Base-by-base conservation (phyloP, 2,329 filamentous ascomycete genomes). In the Monilinia vaccinii-corymbosi region DNA sequence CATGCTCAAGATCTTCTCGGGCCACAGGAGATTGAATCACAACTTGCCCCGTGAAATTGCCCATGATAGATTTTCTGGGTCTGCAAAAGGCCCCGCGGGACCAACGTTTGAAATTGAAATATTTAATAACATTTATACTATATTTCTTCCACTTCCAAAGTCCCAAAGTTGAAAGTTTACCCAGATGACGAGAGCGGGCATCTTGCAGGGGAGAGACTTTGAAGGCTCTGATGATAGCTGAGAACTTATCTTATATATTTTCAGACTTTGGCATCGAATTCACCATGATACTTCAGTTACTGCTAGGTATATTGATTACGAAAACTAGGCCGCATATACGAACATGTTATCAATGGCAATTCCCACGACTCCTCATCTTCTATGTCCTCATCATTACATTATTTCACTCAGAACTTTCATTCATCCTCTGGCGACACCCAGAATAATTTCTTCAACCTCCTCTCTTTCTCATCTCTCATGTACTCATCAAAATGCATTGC, bases 401-500 rank as follows among this genome's bases (percentile, higher is more conserved):
- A 42, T 32, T 44, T 36, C 25, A 47, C n/a, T 60, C n/a, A 32
- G 5, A 60, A 7, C 10, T 47, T 56, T n/a, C 21, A 48, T 48
- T 46, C 50, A 25, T 56, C 49, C 18, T 31, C 34, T 23, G 58
- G 49, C 2, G 57, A 55, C 4, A 63, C 55, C 61, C 63, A 67
- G 50, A 65, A 64, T 40, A 67, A 36, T 38, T 55, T 65, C 56
- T 66, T 66, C 60, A 65, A 47, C 56, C 61, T 64, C 57, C 61
- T 62, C 38, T 68, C 64, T 50, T 61, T 64, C 38, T 68, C 63
- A 11, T 62, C 61, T 40, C 66, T 61, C 18, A 65, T 45, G 34
- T 52, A 64, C 14, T 65, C 61, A 28, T 70, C 64, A 25, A 68
- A 62, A 47, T 49, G 55, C 25, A 58, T 59, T 13, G 47, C 63